These are phyloP conservation scores for Musa acuminata DNA, from an alignment of 176 grass and related monocot species.

Conservation along the genomic window DNA sequence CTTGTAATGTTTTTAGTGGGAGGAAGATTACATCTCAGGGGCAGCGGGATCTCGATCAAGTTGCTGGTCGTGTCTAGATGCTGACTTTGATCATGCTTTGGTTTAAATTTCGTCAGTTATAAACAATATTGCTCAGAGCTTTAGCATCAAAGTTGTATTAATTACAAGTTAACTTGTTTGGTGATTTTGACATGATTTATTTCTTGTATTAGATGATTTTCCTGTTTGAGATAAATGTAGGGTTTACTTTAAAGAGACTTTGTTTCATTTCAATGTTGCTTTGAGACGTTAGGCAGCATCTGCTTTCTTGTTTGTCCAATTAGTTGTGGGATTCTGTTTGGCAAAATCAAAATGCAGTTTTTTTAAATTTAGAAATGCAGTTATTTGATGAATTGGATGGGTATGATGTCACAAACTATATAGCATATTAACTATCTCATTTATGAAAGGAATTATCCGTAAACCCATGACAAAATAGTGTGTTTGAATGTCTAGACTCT, in stretches of 20 bases:
- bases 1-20: neutral
- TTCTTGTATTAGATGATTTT: neutral
- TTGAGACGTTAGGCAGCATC: too few species aligned
- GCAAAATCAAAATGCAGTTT: too few species aligned
- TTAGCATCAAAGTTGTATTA: neutral
- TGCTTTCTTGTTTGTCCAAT: too few species aligned
- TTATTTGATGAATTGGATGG: too few species aligned
- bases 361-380: too few species aligned
- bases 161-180: neutral
- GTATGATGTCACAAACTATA: too few species aligned
- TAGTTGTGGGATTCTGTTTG: too few species aligned
- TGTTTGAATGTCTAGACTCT: too few species aligned
- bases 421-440: too few species aligned
- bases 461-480: too few species aligned
- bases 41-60: conserved; percentile 11
- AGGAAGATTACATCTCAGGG: conserved; percentile 9
- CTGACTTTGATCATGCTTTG: neutral
- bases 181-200: neutral
- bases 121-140: neutral
- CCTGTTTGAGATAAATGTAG: neutral
- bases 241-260: neutral
- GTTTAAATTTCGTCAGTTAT: neutral
- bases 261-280: too few species aligned
- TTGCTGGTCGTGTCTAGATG: conserved; percentile 2
- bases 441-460: too few species aligned